Evolutionary conservation across 2,329 filamentous ascomycete genomes (phyloP), one percentile per base, ranked within the genome.

Genomic region (Pseudogymnoascus sp.): DNA sequence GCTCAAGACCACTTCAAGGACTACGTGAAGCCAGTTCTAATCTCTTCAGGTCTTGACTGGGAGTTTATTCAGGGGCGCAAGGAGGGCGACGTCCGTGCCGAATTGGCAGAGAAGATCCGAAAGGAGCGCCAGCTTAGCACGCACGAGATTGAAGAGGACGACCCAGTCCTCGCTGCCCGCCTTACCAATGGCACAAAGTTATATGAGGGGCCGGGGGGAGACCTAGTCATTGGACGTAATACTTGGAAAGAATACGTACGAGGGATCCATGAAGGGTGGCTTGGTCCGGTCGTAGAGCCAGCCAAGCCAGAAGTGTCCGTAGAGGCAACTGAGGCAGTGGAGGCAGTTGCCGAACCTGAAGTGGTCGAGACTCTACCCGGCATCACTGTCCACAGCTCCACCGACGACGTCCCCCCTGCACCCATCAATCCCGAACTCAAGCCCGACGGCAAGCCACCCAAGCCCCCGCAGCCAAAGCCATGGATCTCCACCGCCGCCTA

Each of bases 171-270:
- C 63, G 79, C 83, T 8, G 77, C 88, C 61, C 83, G 92, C 68
- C 78, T 81, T 70, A 83, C 80, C 66, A 85, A 86, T 65, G 87
- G 87, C 6, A 83, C 93, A 8, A 80, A 78, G 26, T 85, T 90
- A 35, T 93, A 88, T 71, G 80, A 87, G 3, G 92, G 90, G 8
- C 79, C 88, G 21, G 83, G 83, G 66, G 94, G 94, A 49, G 93
- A 97, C 72, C 81, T 99, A 60, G 86, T 97, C 16, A 85, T 99
- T 69, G 94, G 94, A 11, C 81, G 93, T 63, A 90, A 97, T 73
- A 88, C 93, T 8, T 99, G 94, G 94, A 99, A 97, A 77, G 94
- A 99, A 76, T 99, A 97, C 74, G 79, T 97, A 23, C 83, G 92
- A 63, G 94, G 94, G 52, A 72, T 97, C 67, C 94, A 99, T 73